Evolutionary conservation across 306 rosid species (phyloP).

Genomic region (Alnus glutinosa): DNA sequence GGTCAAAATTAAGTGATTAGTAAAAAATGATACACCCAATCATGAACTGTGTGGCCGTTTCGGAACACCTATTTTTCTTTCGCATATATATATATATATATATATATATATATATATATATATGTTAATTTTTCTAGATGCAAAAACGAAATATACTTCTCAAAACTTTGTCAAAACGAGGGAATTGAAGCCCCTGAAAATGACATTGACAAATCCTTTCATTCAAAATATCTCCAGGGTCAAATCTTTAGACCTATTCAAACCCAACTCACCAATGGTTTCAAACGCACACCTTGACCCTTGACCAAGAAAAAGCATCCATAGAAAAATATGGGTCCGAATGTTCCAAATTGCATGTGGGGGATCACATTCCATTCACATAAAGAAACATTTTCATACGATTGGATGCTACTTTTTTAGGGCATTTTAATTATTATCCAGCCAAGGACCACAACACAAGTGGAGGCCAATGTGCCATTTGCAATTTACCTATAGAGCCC

Average conservation of each 20-base stretch:
- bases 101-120: too few relatives aligned
- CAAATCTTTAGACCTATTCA: constrained; percentile 19
- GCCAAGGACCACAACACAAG: constrained; percentile 4
- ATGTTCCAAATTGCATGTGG: constrained; percentile 7
- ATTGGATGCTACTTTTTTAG: background rate
- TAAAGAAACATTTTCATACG: background rate
- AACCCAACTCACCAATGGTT: background rate
- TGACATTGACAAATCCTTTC: background rate
- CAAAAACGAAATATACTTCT: too few relatives aligned
- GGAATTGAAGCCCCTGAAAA: background rate
- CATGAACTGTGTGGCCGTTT: background rate
- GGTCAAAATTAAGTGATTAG: background rate
- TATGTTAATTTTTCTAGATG: too few relatives aligned
- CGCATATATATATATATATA: too few relatives aligned
- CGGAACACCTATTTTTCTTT: background rate
- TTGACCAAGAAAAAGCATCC: constrained; percentile 21
- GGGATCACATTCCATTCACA: background rate
- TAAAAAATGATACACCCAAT: background rate
- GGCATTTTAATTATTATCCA: background rate
- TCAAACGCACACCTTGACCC: background rate
- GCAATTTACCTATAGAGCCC: background rate
- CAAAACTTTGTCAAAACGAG: too few relatives aligned
- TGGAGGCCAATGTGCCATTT: background rate
- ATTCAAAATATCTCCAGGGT: background rate
- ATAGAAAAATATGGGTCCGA: background rate